A percentile compares a stretch with the other conserved stretches of the same genome.
These are phyloP conservation scores for Achaetomiella virescens DNA, from an alignment of 495 filamentous ascomycete species.

Conservation along the genomic window DNA sequence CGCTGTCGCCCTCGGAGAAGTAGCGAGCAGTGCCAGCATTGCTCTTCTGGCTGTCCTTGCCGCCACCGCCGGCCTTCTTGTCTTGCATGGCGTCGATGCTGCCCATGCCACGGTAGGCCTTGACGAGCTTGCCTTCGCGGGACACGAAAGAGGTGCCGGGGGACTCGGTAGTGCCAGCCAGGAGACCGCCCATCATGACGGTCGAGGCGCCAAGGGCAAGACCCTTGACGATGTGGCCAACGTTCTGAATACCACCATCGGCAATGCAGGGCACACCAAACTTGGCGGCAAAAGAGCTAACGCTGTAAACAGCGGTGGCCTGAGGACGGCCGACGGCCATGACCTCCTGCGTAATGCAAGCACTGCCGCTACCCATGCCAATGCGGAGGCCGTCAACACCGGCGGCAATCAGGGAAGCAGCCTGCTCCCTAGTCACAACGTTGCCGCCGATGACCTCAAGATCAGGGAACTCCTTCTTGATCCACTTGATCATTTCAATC, in stretches of 20 bases:
- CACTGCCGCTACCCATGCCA: slow-evolving; percentile 96
- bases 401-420: slow-evolving; percentile 83
- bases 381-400: slow-evolving; percentile 96
- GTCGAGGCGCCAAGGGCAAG: slow-evolving; percentile 89
- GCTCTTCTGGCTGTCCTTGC: slow-evolving; percentile 70
- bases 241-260: slow-evolving; percentile 95
- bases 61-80: slow-evolving; percentile 70
- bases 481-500: slow-evolving; percentile 91
- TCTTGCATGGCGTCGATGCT: slow-evolving; percentile 99
- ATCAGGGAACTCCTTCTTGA: slow-evolving; percentile 77
- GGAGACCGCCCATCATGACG: slow-evolving; percentile 98
- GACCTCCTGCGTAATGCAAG: slow-evolving; percentile 99
- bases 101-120: slow-evolving; percentile 98
- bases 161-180: slow-evolving; percentile 95
- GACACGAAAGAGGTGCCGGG: slow-evolving; percentile 95
- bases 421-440: slow-evolving; percentile 94
- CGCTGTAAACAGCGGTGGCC: slow-evolving; percentile 83
- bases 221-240: slow-evolving; percentile 98
- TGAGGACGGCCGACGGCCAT: slow-evolving; percentile 98
- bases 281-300: slow-evolving; percentile 76
- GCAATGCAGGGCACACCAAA: slow-evolving; percentile 98
- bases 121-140: slow-evolving; percentile 92
- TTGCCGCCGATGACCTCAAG: slow-evolving; percentile 97
- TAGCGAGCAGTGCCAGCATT: slow-evolving; percentile 97
- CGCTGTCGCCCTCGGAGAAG: slow-evolving; percentile 91